A percentile compares a stretch with the other conserved stretches of the same genome.
These are phyloP conservation scores for Candida corydali DNA, from an alignment of 805 yeast genomes.

Conservation along the genomic window DNA sequence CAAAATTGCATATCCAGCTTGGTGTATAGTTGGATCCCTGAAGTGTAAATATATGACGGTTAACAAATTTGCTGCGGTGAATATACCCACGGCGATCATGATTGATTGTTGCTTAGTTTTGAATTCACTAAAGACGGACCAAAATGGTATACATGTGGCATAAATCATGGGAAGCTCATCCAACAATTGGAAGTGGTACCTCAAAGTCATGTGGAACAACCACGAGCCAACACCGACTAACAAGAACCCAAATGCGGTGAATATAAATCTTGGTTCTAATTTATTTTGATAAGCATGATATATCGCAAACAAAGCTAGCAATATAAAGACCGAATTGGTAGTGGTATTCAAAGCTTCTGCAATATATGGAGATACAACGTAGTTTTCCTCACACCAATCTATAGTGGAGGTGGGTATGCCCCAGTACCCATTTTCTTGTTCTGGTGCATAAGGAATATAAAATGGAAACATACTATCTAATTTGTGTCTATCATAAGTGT, in stretches of 20 bases:
- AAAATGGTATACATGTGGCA: conserved; percentile 92
- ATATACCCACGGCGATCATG: conserved; percentile 45
- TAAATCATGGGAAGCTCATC: conserved; percentile 98
- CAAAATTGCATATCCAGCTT: conserved; percentile 74
- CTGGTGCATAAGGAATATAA: conserved; percentile 53
- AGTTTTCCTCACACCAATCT: conserved; percentile 98
- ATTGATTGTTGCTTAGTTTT: conserved; percentile 34
- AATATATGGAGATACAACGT: conserved; percentile 76
- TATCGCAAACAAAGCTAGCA: conserved; percentile 60
- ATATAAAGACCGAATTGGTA: conserved; percentile 61
- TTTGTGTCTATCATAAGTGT: not conserved
- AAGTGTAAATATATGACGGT: conserved; percentile 70
- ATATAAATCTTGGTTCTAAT: conserved; percentile 66
- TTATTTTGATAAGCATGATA: conserved; percentile 54
- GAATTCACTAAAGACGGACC: conserved; percentile 72
- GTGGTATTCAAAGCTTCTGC: conserved; percentile 89
- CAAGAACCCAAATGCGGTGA: conserved; percentile 75
- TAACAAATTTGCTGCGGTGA: conserved; percentile 52
- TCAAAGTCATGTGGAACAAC: conserved; percentile 93
- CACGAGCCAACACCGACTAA: conserved; percentile 92
- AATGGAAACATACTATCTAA: conserved; percentile 37
- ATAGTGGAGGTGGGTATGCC: conserved; percentile 88
- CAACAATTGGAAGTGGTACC: conserved; percentile 82
- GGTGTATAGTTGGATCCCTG: conserved; percentile 86
- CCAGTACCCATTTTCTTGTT: conserved; percentile 64